Percentiles rank a stretch among this genome's conserved stretches.
Evolutionary conservation across 78 protist species (phyloP).

Genomic region (Dictyostelium capitatum): DNA sequence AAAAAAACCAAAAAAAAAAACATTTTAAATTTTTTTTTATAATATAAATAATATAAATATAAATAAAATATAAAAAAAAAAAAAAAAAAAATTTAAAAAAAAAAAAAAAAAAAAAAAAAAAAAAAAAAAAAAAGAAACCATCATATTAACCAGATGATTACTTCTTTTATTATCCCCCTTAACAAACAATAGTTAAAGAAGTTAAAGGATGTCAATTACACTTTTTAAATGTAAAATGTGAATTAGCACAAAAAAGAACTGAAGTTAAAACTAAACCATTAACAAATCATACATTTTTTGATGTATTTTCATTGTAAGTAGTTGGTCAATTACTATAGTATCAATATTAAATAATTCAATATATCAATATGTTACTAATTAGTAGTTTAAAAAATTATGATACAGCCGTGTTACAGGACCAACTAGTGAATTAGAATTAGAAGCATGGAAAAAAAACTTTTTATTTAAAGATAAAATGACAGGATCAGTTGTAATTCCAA

Average conservation of each 20-base stretch:
- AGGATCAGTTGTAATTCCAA: constrained; percentile 47
- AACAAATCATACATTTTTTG: constrained; percentile 60
- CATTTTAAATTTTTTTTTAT: background rate
- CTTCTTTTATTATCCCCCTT: background rate
- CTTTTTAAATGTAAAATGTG: constrained; percentile 70
- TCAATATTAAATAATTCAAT: too few relatives aligned
- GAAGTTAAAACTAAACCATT: constrained; percentile 63
- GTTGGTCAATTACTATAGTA: too few relatives aligned
- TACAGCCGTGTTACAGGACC: constrained; percentile 68
- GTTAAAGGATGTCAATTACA: constrained; percentile 75
- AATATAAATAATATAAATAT: too few relatives aligned
- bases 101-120: too few relatives aligned
- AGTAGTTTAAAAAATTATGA: background rate
- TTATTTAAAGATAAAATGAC: constrained; percentile 76
- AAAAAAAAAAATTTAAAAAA: too few relatives aligned
- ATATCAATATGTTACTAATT: too few relatives aligned
- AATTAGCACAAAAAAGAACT: constrained; percentile 47
- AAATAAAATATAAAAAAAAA: too few relatives aligned
- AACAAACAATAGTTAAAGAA: constrained; percentile 63
- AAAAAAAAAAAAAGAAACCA: too few relatives aligned
- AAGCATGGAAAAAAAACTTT: constrained; percentile 78
- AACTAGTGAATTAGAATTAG: constrained; percentile 68
- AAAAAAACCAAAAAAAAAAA: background rate
- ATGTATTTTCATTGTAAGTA: constrained; percentile 71
- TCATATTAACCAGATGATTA: too few relatives aligned